phyloP scores from a whole-genome alignment of 768 basidiomycete species.

The Xerocomellus dryophilus region DNA sequence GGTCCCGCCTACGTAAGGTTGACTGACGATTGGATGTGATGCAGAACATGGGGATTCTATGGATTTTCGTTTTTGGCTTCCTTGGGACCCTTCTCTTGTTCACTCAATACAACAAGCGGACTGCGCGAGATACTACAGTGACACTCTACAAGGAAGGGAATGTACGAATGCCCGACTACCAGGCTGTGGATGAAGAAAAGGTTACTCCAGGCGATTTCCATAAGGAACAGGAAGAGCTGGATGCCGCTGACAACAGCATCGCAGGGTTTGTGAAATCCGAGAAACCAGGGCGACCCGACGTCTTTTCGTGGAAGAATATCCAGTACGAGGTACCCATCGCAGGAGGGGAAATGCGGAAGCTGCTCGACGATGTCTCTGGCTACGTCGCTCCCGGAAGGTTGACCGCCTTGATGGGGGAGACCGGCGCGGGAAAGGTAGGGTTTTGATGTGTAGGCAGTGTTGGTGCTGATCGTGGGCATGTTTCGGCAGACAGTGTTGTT shows the following conservation, averaged over 20 bases:
- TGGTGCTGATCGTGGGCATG: not conserved
- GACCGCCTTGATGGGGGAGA: conserved; percentile 50
- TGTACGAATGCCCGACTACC: not conserved
- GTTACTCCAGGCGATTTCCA: not conserved
- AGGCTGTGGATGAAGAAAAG: conserved; percentile 19
- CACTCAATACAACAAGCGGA: conserved; percentile 33
- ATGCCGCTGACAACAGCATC: not conserved
- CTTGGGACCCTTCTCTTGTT: conserved; percentile 35
- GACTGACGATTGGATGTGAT: not conserved
- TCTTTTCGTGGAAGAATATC: conserved; percentile 78
- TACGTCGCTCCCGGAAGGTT: conserved; percentile 50
- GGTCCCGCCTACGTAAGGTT: not conserved
- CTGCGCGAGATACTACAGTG: conserved; percentile 31
- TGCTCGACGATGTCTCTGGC: conserved; percentile 47
- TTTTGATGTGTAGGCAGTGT: not conserved
- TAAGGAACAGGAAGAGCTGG: not conserved
- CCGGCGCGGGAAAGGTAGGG: conserved; percentile 32
- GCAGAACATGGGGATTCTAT: conserved; percentile 43
- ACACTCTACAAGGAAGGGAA: conserved; percentile 21
- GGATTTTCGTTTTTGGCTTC: conserved; percentile 43
- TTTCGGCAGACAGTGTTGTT: conserved; percentile 50
- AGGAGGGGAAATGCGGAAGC: conserved; percentile 36
- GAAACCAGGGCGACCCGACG: not conserved
- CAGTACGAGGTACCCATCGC: conserved; percentile 56
- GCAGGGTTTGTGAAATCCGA: conserved; percentile 11